Evolutionary conservation across 768 basidiomycete genomes (phyloP), one percentile per base, ranked within the genome.

Genomic region (Serendipita sp.): DNA sequence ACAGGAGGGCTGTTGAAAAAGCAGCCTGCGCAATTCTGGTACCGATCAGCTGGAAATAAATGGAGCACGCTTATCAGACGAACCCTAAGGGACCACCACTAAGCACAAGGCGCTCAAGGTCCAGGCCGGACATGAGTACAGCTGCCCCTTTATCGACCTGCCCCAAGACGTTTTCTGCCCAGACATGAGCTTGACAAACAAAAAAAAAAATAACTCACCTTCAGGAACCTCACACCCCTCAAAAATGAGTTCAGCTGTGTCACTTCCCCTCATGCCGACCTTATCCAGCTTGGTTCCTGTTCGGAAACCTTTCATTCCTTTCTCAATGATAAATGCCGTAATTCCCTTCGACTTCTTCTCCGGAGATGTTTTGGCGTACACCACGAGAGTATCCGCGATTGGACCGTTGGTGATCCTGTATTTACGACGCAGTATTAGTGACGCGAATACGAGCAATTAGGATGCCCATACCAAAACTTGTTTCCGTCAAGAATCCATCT

Each of bases 381-480:
- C 88, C 3, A 97, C 85, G 14, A 95, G 77, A 0, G 91, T 94
- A 17, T 90, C 91, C 3, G 93, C 93, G 33, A 83, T 77, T 1
- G 93, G 92, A 2, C 94, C 93, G 71, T 97, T 96, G 14, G 92
- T 95, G 70, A 95, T 95, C 91, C 91, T 93, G 62, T n/a, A n/a
- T n/a, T n/a, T n/a, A 62, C 5, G 16, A 30, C 0, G 14, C 24
- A 14, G 17, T 26, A 11, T 13, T 34, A 22, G 26, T 33, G 33
- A 56, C 7, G 26, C 3, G 20, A 5, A n/a, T 43, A 26, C 28
- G 64, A 5, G 65, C 13, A 34, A 53, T 26, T 43, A 42, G 17
- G n/a, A 9, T 14, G 72, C 81, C 38, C 38, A 63, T 64, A 90
- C 93, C 93, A 97, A 74, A 94, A 94, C 72, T 96, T 96, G 67